Conservation (phyloP, 805 yeast genomes). For the Pichia ethanolica region DNA sequence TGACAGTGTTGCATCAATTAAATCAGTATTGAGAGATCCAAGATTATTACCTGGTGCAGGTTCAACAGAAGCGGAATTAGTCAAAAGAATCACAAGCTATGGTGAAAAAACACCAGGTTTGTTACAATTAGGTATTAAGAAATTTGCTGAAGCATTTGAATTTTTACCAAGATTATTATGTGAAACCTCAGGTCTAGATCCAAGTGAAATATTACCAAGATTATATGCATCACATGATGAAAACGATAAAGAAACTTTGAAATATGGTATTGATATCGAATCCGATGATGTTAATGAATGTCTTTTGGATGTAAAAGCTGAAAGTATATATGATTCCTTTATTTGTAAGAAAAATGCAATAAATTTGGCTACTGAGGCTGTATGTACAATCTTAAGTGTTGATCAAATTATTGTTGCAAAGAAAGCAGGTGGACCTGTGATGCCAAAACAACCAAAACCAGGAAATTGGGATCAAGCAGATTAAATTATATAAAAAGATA, state of each 20-base stretch:
- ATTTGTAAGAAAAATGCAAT: slow-evolving; percentile 81
- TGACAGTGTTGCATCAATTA: slow-evolving; percentile 89
- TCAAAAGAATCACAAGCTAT: slow-evolving; percentile 65
- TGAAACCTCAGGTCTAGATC: slow-evolving; percentile 89
- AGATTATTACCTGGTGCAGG: slow-evolving; percentile 94
- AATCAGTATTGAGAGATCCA: slow-evolving; percentile 78
- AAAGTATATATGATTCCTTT: slow-evolving; percentile 71
- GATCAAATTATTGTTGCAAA: slow-evolving; percentile 98
- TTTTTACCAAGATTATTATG: slow-evolving; percentile 87
- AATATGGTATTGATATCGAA: slow-evolving; percentile 72
- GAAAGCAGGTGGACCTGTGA: slow-evolving; percentile 95
- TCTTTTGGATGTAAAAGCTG: slow-evolving; percentile 59
- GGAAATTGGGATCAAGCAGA: slow-evolving; percentile 97
- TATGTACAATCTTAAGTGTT: slow-evolving; percentile 79
- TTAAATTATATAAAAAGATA: slow-evolving; percentile 21
- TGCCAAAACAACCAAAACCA: slow-evolving; percentile 79
- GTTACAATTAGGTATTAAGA: slow-evolving; percentile 87
- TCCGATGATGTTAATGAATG: slow-evolving; percentile 55
- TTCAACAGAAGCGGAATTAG: slow-evolving; percentile 84
- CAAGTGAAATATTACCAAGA: slow-evolving; percentile 82
- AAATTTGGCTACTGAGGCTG: slow-evolving; percentile 91
- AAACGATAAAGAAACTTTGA: slow-evolving; percentile 28
- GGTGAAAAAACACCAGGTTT: slow-evolving; percentile 95
- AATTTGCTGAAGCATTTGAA: slow-evolving; percentile 91
- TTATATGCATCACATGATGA: slow-evolving; percentile 82